Evolutionary conservation across 306 rosid species (phyloP).

Genomic region (Inga laurina): DNA sequence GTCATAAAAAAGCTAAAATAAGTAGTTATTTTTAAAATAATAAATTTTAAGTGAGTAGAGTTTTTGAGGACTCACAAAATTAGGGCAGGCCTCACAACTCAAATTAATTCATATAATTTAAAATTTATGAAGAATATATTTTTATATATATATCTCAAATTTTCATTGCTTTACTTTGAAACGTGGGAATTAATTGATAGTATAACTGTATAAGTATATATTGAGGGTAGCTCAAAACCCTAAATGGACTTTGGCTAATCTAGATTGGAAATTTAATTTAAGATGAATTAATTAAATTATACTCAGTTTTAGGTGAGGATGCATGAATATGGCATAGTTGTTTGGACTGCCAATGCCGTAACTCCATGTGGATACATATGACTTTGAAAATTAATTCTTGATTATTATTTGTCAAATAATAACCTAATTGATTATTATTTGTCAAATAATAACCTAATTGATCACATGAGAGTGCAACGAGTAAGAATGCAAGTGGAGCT

Average conservation of each 20-base stretch:
- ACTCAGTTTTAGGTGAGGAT: constrained; percentile 4
- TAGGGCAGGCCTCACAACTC: neutral
- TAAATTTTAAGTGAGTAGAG: neutral
- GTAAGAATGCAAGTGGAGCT: constrained; percentile 20
- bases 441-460: constrained; percentile 15
- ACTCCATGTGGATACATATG: neutral
- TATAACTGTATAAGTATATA: neutral
- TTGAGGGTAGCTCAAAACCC: neutral
- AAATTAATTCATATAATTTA: neutral
- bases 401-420: constrained; percentile 18
- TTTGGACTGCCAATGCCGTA: constrained; percentile 1
- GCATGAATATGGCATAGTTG: constrained; percentile 17
- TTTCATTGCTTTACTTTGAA: neutral
- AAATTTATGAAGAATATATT: neutral
- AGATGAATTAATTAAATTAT: neutral
- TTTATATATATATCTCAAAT: neutral
- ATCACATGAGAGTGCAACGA: neutral
- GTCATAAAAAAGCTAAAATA: neutral
- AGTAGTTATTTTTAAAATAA: neutral
- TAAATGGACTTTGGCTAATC: constrained; percentile 8
- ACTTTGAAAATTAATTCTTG: constrained; percentile 8
- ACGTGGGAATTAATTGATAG: neutral
- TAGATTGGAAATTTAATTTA: neutral
- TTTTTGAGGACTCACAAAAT: neutral
- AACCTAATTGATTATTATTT: neutral